Base-by-base conservation (phyloP, 2,329 filamentous ascomycete genomes). In the Pyrenochaeta sp. region DNA sequence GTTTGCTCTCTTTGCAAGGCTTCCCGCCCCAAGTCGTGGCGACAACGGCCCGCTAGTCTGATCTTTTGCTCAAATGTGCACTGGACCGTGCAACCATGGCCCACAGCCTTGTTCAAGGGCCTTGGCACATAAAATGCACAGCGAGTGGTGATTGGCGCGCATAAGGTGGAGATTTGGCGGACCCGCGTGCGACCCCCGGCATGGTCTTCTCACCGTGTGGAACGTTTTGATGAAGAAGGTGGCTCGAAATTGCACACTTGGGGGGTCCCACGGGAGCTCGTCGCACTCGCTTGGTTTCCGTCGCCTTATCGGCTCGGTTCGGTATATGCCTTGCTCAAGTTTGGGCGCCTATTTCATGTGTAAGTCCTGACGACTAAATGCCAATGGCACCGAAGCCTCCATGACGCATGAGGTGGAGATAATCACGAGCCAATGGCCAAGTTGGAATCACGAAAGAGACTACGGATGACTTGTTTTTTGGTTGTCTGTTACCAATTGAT, bases 21-120 rank as follows among this genome's bases (percentile, higher is more conserved):
- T 61, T 67, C 57, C 63, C 60, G 60, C 61, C 54, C 55, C 60
- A 32, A 60, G 51, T 52, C 56, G 56, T 54, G 51, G 55, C 57
- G 51, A 54, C 50, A 58, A 58, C 64, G 63, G 59, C 59, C 63
- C 63, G 58, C 64, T 65, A 61, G 61, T 61, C 51, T 59, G 45
- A 58, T 57, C 54, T 49, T 43, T 56, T 51, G 49, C 56, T 50
- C 49, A 21, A 48, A 41, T 49, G 42, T 47, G 42, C 45, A 20
- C 23, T 30, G 49, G 50, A 51, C 54, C 59, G 47, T 64, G 58
- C 60, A 30, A 40, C 30, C 33, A 29, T 46, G 39, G 49, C 57
- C 33, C 41, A 47, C 49, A 58, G 57, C 57, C 60, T 58, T 33
- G 47, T 44, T 45, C 49, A 29, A 47, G 37, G 30, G 20, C 40